Evolutionary conservation across 495 filamentous ascomycete genomes (phyloP).

Genomic region (Aspergillus hancockii): DNA sequence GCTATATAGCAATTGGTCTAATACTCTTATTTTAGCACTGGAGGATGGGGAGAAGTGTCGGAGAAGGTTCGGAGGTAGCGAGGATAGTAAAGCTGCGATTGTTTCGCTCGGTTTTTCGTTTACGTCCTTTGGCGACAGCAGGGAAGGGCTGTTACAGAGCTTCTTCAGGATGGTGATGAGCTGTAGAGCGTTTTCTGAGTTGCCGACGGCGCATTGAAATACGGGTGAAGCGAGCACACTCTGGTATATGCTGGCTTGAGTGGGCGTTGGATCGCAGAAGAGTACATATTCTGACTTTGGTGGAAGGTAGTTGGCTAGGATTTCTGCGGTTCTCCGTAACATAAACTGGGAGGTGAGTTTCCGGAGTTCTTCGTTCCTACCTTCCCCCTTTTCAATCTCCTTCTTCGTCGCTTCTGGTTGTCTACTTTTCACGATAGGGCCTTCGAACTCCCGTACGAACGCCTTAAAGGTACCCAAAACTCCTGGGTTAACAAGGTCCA

Average conservation of each 20-base stretch:
- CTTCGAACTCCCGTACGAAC: slow-evolving; percentile 74
- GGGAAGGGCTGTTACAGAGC: slow-evolving; percentile 75
- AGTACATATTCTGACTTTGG: slow-evolving; percentile 79
- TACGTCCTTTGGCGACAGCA: slow-evolving; percentile 53
- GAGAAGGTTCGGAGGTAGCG: slow-evolving; percentile 59
- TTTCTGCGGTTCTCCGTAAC: slow-evolving; percentile 73
- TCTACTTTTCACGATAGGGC: slow-evolving; percentile 68
- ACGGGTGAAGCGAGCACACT: slow-evolving; percentile 68
- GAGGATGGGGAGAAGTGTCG: slow-evolving; percentile 57
- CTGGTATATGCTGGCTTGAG: slow-evolving; percentile 70
- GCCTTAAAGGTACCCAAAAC: slow-evolving; percentile 65
- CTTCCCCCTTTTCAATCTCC: slow-evolving; percentile 75
- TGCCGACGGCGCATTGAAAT: slow-evolving; percentile 66
- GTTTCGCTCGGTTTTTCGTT: slow-evolving; percentile 40
- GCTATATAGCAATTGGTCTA: slow-evolving; percentile 66
- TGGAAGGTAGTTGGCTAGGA: slow-evolving; percentile 70
- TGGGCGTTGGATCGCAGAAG: slow-evolving; percentile 69
- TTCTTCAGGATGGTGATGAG: slow-evolving; percentile 82
- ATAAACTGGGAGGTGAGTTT: slow-evolving; percentile 72
- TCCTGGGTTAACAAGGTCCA: slow-evolving; percentile 80
- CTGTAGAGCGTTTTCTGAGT: slow-evolving; percentile 66
- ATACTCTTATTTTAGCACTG: slow-evolving; percentile 70
- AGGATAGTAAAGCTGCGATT: slow-evolving; percentile 52
- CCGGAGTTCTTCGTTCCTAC: slow-evolving; percentile 66
- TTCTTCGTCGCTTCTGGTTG: slow-evolving; percentile 68